Percentiles rank a stretch among this genome's conserved stretches.
Evolutionary conservation across 805 yeast genomes (phyloP).

Genomic region (Kodamaea lidongshanica): DNA sequence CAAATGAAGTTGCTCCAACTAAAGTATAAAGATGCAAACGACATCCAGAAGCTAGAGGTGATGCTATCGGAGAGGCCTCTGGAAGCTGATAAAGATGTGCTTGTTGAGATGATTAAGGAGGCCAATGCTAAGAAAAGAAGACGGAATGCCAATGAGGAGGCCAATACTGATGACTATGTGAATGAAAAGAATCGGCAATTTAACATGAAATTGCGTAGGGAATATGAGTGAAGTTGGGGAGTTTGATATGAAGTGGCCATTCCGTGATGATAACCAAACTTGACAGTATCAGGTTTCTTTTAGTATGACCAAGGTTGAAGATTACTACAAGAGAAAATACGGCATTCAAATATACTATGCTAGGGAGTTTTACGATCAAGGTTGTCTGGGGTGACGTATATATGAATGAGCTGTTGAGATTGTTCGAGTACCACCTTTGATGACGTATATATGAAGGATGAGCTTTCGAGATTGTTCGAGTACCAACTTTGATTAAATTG

Average conservation of each 20-base stretch:
- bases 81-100: conserved; percentile 10
- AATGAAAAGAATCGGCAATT: conserved; percentile 71
- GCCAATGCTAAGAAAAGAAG: conserved; percentile 33
- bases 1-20: conserved; percentile 23
- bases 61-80: conserved; percentile 5
- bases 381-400: conserved; percentile 69
- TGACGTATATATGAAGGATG: conserved; percentile 9
- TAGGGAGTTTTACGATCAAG: conserved; percentile 63
- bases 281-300: no score
- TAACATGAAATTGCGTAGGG: conserved; percentile 60
- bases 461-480: conserved; percentile 21
- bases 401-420: conserved; percentile 14
- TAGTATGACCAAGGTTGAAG: conserved; percentile 37
- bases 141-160: conserved; percentile 27
- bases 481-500: conserved; percentile 32
- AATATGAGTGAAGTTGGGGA: conserved; percentile 24
- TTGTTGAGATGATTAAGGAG: conserved; percentile 29
- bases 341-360: conserved; percentile 61
- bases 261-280: no score
- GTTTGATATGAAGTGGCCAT: no score
- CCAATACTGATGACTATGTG: conserved; percentile 40
- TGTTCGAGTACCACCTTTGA: conserved; percentile 33
- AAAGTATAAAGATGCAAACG: conserved; percentile 10
- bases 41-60: conserved; percentile 1
- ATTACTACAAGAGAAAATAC: conserved; percentile 45